A percentile compares a stretch with the other conserved stretches of the same genome.
phyloP scores from a whole-genome alignment of 2,329 filamentous ascomycete genomes.

The Botryotinia calthae region DNA sequence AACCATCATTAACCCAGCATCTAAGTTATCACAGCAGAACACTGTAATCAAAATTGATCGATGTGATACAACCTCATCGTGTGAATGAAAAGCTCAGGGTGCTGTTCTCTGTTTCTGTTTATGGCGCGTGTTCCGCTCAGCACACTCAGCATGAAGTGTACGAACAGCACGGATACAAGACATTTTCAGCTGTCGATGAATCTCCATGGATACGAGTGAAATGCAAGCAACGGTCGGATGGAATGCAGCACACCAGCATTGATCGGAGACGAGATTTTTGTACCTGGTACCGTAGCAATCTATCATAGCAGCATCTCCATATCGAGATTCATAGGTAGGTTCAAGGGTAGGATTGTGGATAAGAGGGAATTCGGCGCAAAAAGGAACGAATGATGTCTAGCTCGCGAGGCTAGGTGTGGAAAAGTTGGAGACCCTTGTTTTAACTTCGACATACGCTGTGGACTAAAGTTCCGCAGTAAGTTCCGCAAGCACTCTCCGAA shows the following conservation, averaged over 20 bases:
- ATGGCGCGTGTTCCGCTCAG: slow-evolving; percentile 8
- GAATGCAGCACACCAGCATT: slow-evolving; percentile 4
- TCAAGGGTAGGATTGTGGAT: neutral
- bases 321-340: neutral
- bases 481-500: slow-evolving; percentile 2
- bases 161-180: neutral
- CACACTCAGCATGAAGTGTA: neutral
- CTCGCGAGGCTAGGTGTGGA: neutral
- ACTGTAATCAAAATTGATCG: neutral
- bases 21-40: neutral
- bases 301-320: slow-evolving; percentile 1
- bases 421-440: slow-evolving; percentile 3
- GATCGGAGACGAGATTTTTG: neutral
- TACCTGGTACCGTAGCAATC: slow-evolving; percentile 3
- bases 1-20: neutral
- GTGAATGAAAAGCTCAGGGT: neutral
- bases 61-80: neutral
- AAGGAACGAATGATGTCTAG: neutral
- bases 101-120: neutral
- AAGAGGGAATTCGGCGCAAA: neutral
- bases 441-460: neutral
- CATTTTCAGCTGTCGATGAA: slow-evolving; percentile 1
- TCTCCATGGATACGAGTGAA: neutral
- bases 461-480: neutral
- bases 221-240: slow-evolving; percentile 5